Base-by-base conservation (phyloP, 31 red algal species). In the Pterothamnion heteromorphum region DNA sequence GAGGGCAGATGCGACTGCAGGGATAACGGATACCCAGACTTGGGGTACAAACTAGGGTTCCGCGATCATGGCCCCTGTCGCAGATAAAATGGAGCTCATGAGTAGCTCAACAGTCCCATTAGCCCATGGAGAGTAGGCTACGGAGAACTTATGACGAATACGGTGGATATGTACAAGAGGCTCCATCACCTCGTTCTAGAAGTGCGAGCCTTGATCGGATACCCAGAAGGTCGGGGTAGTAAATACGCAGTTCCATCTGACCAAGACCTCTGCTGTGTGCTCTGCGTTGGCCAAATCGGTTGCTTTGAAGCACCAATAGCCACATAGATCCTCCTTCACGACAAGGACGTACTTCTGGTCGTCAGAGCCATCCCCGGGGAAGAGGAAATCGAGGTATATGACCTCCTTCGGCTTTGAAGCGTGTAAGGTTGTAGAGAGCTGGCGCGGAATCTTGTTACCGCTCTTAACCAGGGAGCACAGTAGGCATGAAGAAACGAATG, bases 121-220 rank as follows among this genome's bases (percentile, higher is more conserved):
- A 1, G 4, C 74, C 72, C 90, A 92, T 1, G 44, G 88, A 24
- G 51, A 84, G 74, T 92, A 92, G 58, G 90, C 78, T 24, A 92
- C 36, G 3, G 90, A 3, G 1, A 36, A 2, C n/a, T 92, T 36
- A 32, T 92, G 90, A 2, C 3, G 78, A 0, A 92, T 83, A 1
- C 90, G 74, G 28, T 83, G 71, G 1, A 86, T 90, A 1, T 0
- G 23, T 23, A 58, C 86, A 4, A 93, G 0, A 24, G 58, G 35
- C 23, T 35, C 51, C 35, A 92, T 0, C 0, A 87, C 89, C 74
- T 91, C 39, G 80, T 92, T 94, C 41, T 94, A 88, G 44, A 91
- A 94, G 80, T 94, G 93, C 22, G 93, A 92, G 74, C 93, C 93
- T 85, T 88, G 93, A 44, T 94, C 93, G 27, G 78, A 92, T 0